These are phyloP conservation scores for Sequoia sempervirens DNA, from an alignment of 75 land plant genomes.

Conservation along the genomic window DNA sequence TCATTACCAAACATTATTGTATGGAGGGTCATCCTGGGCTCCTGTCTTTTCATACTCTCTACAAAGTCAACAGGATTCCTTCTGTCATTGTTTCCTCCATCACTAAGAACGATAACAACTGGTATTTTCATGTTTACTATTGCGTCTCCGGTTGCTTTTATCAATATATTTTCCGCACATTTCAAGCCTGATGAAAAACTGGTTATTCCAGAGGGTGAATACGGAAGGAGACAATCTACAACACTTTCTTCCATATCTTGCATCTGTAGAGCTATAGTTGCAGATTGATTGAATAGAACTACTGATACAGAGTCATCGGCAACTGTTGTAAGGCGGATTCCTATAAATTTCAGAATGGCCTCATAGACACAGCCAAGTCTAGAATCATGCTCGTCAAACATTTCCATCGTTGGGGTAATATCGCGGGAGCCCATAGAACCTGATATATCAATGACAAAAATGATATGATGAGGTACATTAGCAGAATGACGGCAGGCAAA, in stretches of 20 bases:
- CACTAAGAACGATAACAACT: constrained; percentile 22
- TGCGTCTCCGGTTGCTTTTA: constrained; percentile 8
- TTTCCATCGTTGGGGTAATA: constrained; percentile 22
- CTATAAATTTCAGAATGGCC: constrained; percentile 22
- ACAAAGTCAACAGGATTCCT: constrained; percentile 13
- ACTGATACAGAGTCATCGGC: constrained; percentile 18
- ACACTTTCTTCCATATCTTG: not conserved
- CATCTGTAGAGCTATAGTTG: not conserved
- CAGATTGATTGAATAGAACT: constrained; percentile 13
- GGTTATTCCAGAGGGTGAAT: no score
- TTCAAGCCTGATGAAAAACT: constrained; percentile 15
- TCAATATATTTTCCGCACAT: not conserved
- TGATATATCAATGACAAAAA: constrained; percentile 33
- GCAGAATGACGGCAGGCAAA: constrained; percentile 29
- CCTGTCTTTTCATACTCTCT: constrained; percentile 1
- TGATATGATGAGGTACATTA: constrained; percentile 22
- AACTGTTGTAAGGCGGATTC: not conserved
- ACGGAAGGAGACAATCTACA: constrained; percentile 15
- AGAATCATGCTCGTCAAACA: constrained; percentile 6
- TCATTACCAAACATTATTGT: constrained; percentile 29
- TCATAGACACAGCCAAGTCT: constrained; percentile 27
- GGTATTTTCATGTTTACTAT: constrained; percentile 10
- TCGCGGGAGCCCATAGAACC: constrained; percentile 20
- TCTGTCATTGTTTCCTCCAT: constrained; percentile 24
- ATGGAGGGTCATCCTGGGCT: constrained; percentile 8